Evolutionary conservation across 768 basidiomycete genomes (phyloP).

Genomic region (Goffeauzyma gilvescens): DNA sequence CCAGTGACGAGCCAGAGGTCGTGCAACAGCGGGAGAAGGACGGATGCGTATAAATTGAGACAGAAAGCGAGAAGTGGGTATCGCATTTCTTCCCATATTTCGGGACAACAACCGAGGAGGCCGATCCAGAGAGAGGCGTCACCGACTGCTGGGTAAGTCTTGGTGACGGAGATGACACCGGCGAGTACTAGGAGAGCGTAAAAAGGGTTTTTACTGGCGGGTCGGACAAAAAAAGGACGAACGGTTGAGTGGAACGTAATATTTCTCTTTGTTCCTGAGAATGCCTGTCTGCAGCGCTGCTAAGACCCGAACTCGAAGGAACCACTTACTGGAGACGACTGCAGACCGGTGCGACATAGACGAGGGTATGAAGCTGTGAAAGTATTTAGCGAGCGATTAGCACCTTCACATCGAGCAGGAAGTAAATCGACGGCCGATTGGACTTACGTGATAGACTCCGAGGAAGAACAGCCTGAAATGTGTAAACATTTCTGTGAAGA

Average conservation of each 20-base stretch:
- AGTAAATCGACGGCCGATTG: too few species aligned
- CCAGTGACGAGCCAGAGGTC: constrained; percentile 78
- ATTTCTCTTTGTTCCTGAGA: too few species aligned
- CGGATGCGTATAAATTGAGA: constrained; percentile 61
- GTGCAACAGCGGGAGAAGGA: constrained; percentile 78
- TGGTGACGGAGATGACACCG: constrained; percentile 65
- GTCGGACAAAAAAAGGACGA: too few species aligned
- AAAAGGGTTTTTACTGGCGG: neutral
- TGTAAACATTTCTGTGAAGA: constrained; percentile 99
- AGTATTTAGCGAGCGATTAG: too few species aligned
- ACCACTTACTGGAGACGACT: constrained; percentile 60
- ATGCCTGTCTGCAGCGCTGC: too few species aligned
- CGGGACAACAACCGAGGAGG: constrained; percentile 64
- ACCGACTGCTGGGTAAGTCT: constrained; percentile 76
- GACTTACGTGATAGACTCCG: constrained; percentile 69
- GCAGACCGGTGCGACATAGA: constrained; percentile 66
- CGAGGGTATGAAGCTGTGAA: constrained; percentile 57
- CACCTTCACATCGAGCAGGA: too few species aligned
- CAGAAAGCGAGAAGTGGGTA: constrained; percentile 67
- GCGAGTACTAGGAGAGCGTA: too few species aligned
- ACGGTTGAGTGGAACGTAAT: too few species aligned
- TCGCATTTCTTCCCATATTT: constrained; percentile 60
- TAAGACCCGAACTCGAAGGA: too few species aligned
- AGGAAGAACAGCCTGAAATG: constrained; percentile 91
- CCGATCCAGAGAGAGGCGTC: constrained; percentile 73